Conservation (phyloP, 2,329 filamentous ascomycete genomes). For the Neoscytalidium dimidiatum region DNA sequence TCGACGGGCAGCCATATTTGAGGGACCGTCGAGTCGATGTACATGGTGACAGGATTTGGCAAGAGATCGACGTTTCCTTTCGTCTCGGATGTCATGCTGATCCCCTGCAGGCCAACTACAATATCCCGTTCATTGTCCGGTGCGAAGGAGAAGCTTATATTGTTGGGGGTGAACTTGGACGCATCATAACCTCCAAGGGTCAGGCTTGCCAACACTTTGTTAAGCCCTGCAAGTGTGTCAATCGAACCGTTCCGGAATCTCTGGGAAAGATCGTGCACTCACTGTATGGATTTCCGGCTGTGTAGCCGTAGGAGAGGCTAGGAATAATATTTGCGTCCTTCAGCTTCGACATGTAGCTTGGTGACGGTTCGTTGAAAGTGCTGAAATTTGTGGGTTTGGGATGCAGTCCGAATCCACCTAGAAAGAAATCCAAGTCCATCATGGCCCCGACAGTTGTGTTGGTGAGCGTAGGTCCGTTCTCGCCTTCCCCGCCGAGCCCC, state of each 20-base stretch:
- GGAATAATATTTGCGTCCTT: slow-evolving; percentile 33
- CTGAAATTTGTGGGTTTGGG: slow-evolving; percentile 43
- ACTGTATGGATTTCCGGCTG: slow-evolving; percentile 39
- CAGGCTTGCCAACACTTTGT: slow-evolving; percentile 34
- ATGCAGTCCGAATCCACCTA: slow-evolving; percentile 42
- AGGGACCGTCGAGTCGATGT: slow-evolving; percentile 40
- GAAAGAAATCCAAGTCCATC: slow-evolving; percentile 35
- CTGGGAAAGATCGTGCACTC: not conserved
- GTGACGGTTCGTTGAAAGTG: slow-evolving; percentile 33
- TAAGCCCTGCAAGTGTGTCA: slow-evolving; percentile 18
- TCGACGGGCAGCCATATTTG: slow-evolving; percentile 44
- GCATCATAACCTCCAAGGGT: slow-evolving; percentile 44
- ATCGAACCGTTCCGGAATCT: not conserved
- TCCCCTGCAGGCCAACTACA: slow-evolving; percentile 29
- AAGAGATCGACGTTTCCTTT: slow-evolving; percentile 27
- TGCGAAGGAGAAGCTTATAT: slow-evolving; percentile 31
- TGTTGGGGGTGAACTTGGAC: slow-evolving; percentile 31
- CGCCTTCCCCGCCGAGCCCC: slow-evolving; percentile 30
- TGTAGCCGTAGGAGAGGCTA: slow-evolving; percentile 42
- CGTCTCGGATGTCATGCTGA: slow-evolving; percentile 28
- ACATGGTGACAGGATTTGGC: slow-evolving; percentile 30
- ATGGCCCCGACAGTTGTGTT: slow-evolving; percentile 41
- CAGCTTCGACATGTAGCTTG: slow-evolving; percentile 35
- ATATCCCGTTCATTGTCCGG: slow-evolving; percentile 32
- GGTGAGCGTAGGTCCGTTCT: slow-evolving; percentile 29